Evolutionary conservation across 2,329 filamentous ascomycete species (phyloP), one percentile per base, ranked within the genome.

Genomic region (Phialocephala sp.): DNA sequence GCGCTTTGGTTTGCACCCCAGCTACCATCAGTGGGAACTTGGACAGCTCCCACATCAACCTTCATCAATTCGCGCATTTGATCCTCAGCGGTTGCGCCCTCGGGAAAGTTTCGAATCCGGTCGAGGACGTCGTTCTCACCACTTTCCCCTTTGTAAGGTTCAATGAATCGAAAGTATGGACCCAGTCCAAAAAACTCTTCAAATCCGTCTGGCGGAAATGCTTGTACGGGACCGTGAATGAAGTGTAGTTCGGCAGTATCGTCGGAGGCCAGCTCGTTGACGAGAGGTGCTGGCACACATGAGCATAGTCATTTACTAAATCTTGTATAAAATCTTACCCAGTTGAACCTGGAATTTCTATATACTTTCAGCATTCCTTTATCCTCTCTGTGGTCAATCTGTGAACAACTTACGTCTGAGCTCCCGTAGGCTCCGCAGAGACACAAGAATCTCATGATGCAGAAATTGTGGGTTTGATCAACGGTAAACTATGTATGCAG

Each of bases 371-470:
- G 66, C 65, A 18, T 54, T 18, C 5, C 24, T 35, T 14, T 2
- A 32, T 32, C 18, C 14, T 8, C 14, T 12, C 18, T 3, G 37
- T 65, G 61, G 65, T 64, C 60, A 63, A 67, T 59, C 60, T 47
- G 52, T 62, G 35, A 27, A 43, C 52, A 14, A 76, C 81, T 77
- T 75, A 84, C 83, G 70, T 82, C 80, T 59, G 84, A 81, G 77
- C 83, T 87, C 62, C 85, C 85, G 73, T 84, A 87, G 24, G 85
- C 83, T 68, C 85, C 85, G 39, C 85, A 85, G 9, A 87, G 79
- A 73, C 85, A 87, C 37, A 87, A 75, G 60, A 87, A 84, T 71
- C 79, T 84, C 85, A 87, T 87, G 20, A 1, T 68, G 57, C 35
- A 56, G 22, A 52, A 32, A 14, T 11, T 18, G n/a, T 9, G 22